Percentiles rank a stretch among this genome's conserved stretches.
Evolutionary conservation across 1,139 yeast species (phyloP).

Genomic region (Debaryomycetaceae sp.): DNA sequence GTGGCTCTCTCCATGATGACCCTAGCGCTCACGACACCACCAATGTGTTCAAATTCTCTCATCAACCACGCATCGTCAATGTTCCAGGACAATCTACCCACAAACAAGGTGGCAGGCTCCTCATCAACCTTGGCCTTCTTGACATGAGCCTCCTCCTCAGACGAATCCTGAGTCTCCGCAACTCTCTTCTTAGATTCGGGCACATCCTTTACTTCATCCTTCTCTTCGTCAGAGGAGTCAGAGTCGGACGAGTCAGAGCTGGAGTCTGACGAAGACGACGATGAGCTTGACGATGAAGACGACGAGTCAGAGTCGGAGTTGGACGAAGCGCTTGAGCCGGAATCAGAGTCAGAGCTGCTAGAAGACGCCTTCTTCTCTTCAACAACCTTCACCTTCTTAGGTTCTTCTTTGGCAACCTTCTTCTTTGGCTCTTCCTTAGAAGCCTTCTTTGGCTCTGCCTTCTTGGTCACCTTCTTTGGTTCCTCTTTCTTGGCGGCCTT

Average conservation of each 20-base stretch:
- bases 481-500: slow-evolving; percentile 11
- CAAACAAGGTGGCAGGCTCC: slow-evolving; percentile 87
- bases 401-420: slow-evolving; percentile 8
- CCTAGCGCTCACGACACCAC: slow-evolving; percentile 84
- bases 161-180: slow-evolving; percentile 26
- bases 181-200: slow-evolving; percentile 33
- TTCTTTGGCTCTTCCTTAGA: too few relatives aligned
- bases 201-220: slow-evolving; percentile 21
- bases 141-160: slow-evolving; percentile 27
- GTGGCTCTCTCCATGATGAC: slow-evolving; percentile 90
- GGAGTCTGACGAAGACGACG: slow-evolving; percentile 12
- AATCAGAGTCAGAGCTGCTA: slow-evolving; percentile 8
- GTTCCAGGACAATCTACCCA: slow-evolving; percentile 97
- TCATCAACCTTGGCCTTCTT: slow-evolving; percentile 34
- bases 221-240: slow-evolving; percentile 16
- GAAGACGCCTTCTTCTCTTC: slow-evolving; percentile 17
- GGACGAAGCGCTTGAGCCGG: slow-evolving; percentile 8
- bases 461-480: too few relatives aligned
- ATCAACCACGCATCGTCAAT: slow-evolving; percentile 92
- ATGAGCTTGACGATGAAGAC: slow-evolving; percentile 8
- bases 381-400: slow-evolving; percentile 12
- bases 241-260: slow-evolving; percentile 14
- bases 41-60: slow-evolving; percentile 77
- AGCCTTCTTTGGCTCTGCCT: too few relatives aligned
- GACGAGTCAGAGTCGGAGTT: slow-evolving; percentile 13